These are phyloP conservation scores for Phytophthora chlamydospora DNA, from an alignment of 352 stramenopile species.

Conservation along the genomic window DNA sequence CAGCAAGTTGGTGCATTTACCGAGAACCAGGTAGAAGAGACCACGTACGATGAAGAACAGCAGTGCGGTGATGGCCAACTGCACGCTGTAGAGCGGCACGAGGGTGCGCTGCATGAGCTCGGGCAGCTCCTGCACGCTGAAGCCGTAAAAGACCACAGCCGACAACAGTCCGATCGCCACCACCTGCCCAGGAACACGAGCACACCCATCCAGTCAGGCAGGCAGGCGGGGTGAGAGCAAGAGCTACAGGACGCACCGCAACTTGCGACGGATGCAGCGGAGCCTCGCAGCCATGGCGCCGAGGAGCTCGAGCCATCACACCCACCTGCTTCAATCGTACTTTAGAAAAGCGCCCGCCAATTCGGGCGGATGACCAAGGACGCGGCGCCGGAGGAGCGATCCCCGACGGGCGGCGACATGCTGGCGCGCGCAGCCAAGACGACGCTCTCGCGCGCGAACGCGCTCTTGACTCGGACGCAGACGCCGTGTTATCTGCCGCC, in stretches of 20 bases:
- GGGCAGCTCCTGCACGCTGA: conserved; percentile 55
- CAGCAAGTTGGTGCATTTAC: not conserved
- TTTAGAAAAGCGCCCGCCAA: conserved; percentile 4
- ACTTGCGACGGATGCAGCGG: conserved; percentile 49
- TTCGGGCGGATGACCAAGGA: conserved; percentile 12
- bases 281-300: conserved; percentile 54
- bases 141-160: conserved; percentile 48
- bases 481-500: conserved; percentile 82
- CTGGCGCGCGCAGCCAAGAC: conserved; percentile 17
- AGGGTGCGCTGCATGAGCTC: conserved; percentile 40
- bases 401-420: conserved; percentile 38
- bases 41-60: conserved; percentile 41
- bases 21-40: not conserved
- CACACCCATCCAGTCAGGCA: not conserved
- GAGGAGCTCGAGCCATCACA: conserved; percentile 19
- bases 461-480: conserved; percentile 44
- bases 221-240: not conserved
- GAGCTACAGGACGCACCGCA: conserved; percentile 27
- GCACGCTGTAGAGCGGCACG: conserved; percentile 48
- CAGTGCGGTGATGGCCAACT: conserved; percentile 44
- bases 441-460: conserved; percentile 19
- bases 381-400: conserved; percentile 15
- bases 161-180: conserved; percentile 43
- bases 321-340: conserved; percentile 22
- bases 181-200: conserved; percentile 31